phyloP scores from a whole-genome alignment of 2,329 filamentous ascomycete genomes.

The Apiospora pterosperma region DNA sequence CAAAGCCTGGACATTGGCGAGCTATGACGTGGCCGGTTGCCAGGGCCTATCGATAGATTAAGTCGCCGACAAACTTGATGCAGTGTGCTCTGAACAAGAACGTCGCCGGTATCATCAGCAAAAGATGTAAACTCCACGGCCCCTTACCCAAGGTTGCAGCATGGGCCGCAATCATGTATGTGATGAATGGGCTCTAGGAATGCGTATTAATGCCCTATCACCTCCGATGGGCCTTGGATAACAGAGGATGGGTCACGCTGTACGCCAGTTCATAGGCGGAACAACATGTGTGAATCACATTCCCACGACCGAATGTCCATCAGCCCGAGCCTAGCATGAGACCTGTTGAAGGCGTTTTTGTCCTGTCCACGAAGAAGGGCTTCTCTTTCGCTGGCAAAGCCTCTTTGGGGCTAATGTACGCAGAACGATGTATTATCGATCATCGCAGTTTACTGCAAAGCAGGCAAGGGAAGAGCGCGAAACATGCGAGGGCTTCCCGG shows the following conservation, averaged over 20 bases:
- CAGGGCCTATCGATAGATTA: neutral
- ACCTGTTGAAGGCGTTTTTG: no score
- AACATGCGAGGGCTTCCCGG: neutral
- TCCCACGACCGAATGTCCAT: neutral
- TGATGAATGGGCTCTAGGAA: neutral
- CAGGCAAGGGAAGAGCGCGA: neutral
- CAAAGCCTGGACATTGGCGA: neutral
- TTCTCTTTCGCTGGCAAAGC: neutral
- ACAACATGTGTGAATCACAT: no score
- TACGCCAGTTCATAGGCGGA: neutral
- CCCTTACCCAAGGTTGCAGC: neutral
- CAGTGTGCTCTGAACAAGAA: neutral
- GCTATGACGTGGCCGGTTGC: neutral
- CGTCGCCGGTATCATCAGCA: neutral
- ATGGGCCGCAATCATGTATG: neutral
- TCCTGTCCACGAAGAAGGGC: neutral
- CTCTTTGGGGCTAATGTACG: neutral
- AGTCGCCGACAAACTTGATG: neutral
- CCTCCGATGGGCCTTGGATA: neutral
- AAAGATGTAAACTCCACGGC: neutral
- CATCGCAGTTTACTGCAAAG: neutral
- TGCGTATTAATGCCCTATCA: neutral
- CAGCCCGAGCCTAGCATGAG: no score
- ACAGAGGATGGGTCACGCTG: neutral
- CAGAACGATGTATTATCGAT: neutral